Evolutionary conservation across 2,329 filamentous ascomycete species (phyloP), one percentile per base, ranked within the genome.

Genomic region (Ophiostoma tasmaniense): DNA sequence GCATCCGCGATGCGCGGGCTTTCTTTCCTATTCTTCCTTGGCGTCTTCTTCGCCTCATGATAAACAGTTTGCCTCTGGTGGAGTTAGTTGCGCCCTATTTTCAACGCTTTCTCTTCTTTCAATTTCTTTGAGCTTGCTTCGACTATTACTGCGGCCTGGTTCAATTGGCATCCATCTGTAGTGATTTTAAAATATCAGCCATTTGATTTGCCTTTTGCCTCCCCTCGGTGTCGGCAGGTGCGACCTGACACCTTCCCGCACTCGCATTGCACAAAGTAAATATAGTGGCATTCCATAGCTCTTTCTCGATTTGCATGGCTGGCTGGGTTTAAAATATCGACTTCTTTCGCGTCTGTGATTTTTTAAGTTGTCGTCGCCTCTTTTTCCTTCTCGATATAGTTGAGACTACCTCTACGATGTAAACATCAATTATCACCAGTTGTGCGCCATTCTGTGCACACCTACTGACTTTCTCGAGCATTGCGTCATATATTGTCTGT

Each of bases 401-500:
- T n/a, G n/a, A n/a, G n/a, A n/a, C n/a, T n/a, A n/a, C n/a, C n/a
- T n/a, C n/a, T n/a, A n/a, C n/a, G n/a, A n/a, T n/a, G n/a, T n/a
- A n/a, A n/a, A n/a, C 17, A 25, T 55, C 17, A 22, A 55, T 22
- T 25, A 55, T 14, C 50, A 4, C 22, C 50, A 55, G 25, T 25
- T 55, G 50, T 55, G 50, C 50, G 33, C 55, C 28, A 28, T 33
- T 33, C 14, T 62, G 17, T 28, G 8, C 22, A 11, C 14, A 28
- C 28, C 22, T 10, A 62, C 13, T 62, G 8, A n/a, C 20, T 62
- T 62, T 1, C 30, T 35, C 4, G 8, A 30, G 55, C 55, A 70
- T 70, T 70, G 68, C 70, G 69, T 70, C 70, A 67, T 70, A 70
- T 68, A 71, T 66, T 67, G 55, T n/a, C 28, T 59, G 62, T 66